Conservation (phyloP, 2,329 filamentous ascomycete species). For the Alternaria triticimaculans region DNA sequence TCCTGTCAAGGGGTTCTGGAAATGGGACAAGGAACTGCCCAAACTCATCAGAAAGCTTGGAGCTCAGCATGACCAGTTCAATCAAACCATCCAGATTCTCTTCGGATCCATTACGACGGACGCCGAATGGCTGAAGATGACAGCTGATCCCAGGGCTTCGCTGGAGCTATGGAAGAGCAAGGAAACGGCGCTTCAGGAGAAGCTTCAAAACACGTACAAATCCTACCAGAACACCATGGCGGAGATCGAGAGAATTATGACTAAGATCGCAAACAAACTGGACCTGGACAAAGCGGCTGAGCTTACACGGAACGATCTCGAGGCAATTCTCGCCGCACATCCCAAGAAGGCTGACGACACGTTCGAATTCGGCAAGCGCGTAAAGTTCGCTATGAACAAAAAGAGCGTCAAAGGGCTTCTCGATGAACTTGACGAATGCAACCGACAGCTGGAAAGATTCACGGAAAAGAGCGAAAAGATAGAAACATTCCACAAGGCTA, state of each 20-base stretch:
- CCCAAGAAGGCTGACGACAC: constrained; percentile 40
- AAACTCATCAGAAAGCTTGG: constrained; percentile 46
- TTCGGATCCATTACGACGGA: constrained; percentile 47
- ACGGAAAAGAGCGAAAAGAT: constrained; percentile 48
- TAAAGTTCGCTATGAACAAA: constrained; percentile 47
- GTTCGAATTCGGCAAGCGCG: constrained; percentile 46
- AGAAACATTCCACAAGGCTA: constrained; percentile 41
- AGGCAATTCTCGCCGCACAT: constrained; percentile 44
- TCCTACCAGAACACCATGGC: constrained; percentile 45
- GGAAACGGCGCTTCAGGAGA: constrained; percentile 38
- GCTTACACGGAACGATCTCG: constrained; percentile 45
- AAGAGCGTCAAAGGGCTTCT: constrained; percentile 45
- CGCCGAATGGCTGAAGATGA: constrained; percentile 44
- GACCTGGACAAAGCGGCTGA: constrained; percentile 44
- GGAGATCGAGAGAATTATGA: constrained; percentile 46
- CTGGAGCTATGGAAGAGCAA: constrained; percentile 43
- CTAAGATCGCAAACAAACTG: constrained; percentile 45
- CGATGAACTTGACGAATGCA: constrained; percentile 48
- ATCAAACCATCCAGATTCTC: constrained; percentile 44
- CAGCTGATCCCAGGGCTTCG: constrained; percentile 36
- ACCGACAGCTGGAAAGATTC: constrained; percentile 48
- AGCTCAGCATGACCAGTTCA: constrained; percentile 48
- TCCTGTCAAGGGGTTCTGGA: constrained; percentile 46
- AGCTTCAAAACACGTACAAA: constrained; percentile 43
- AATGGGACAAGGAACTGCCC: constrained; percentile 46